A percentile compares a stretch with the other conserved stretches of the same genome.
These are phyloP conservation scores for Volvariella volvacea DNA, from an alignment of 1,284 basidiomycete genomes.

Conservation along the genomic window DNA sequence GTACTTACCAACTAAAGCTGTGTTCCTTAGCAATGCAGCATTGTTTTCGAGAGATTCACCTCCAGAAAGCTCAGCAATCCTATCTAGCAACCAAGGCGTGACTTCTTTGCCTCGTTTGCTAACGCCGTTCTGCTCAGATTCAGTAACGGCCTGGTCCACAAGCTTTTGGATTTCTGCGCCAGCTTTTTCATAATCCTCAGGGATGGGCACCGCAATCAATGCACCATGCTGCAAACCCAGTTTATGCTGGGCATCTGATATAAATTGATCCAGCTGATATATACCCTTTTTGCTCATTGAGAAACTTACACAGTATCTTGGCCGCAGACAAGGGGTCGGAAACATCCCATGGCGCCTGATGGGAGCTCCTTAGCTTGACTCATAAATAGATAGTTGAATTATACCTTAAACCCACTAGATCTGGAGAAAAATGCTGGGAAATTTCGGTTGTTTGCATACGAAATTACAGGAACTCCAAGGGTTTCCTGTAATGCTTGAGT, in stretches of 20 bases:
- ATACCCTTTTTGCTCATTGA: too few species aligned
- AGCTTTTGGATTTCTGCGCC: slow-evolving; percentile 72
- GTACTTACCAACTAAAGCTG: slow-evolving; percentile 73
- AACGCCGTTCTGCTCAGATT: slow-evolving; percentile 80
- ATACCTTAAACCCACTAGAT: slow-evolving; percentile 76
- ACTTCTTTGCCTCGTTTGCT: slow-evolving; percentile 84
- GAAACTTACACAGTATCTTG: slow-evolving; percentile 56
- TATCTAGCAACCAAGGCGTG: slow-evolving; percentile 90
- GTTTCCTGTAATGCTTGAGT: slow-evolving; percentile 66
- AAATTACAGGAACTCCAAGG: slow-evolving; percentile 86
- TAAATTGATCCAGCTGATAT: background rate
- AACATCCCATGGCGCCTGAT: slow-evolving; percentile 66
- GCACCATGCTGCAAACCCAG: slow-evolving; percentile 67
- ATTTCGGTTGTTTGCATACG: slow-evolving; percentile 69
- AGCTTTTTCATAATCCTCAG: slow-evolving; percentile 60
- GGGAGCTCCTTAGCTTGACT: slow-evolving; percentile 4
- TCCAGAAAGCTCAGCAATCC: slow-evolving; percentile 78
- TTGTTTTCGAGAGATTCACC: slow-evolving; percentile 75
- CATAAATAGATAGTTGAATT: slow-evolving; percentile 5
- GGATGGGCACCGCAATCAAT: slow-evolving; percentile 90
- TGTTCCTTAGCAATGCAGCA: slow-evolving; percentile 87
- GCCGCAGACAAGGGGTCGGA: slow-evolving; percentile 60
- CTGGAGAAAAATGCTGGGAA: slow-evolving; percentile 96
- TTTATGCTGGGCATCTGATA: slow-evolving; percentile 53
- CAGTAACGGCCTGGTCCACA: slow-evolving; percentile 81